Percentiles rank a stretch among this genome's conserved stretches.
phyloP scores from a whole-genome alignment of 495 filamentous ascomycete species.

The Hyaloscypha bicolor region DNA sequence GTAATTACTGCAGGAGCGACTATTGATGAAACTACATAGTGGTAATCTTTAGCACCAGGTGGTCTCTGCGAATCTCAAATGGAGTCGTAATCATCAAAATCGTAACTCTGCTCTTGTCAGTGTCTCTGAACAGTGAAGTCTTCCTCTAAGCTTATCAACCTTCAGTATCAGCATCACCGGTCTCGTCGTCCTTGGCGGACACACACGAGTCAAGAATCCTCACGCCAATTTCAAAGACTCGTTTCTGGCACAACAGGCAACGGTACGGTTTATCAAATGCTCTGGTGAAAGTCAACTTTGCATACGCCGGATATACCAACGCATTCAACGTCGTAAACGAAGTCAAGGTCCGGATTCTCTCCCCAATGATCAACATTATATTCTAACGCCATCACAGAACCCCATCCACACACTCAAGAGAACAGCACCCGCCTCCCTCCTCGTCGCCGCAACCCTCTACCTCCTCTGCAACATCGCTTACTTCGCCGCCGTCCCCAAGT shows the following conservation, averaged over 20 bases:
- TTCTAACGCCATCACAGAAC: constrained; percentile 35
- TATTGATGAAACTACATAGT: constrained; percentile 32
- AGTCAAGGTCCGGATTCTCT: constrained; percentile 43
- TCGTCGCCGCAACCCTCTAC: constrained; percentile 56
- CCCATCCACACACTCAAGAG: constrained; percentile 58
- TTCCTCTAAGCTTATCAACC: too few relatives aligned
- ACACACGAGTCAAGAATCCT: constrained; percentile 57
- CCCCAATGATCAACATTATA: too few relatives aligned
- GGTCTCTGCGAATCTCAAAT: constrained; percentile 57
- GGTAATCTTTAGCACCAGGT: constrained; percentile 55
- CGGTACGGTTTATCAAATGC: constrained; percentile 58
- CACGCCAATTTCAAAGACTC: constrained; percentile 59
- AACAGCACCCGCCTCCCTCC: constrained; percentile 52
- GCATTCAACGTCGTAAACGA: constrained; percentile 70
- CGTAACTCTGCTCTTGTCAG: constrained; percentile 51
- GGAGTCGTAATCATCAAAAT: constrained; percentile 59
- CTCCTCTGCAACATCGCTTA: constrained; percentile 65
- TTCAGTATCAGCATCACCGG: constrained; percentile 54
- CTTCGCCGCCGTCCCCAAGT: constrained; percentile 59
- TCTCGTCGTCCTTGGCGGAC: constrained; percentile 61
- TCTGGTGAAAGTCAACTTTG: constrained; percentile 63
- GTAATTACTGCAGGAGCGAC: too few relatives aligned
- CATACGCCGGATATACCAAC: constrained; percentile 63
- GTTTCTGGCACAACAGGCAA: constrained; percentile 52
- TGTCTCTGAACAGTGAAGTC: too few relatives aligned